Percentiles rank a stretch among this genome's conserved stretches.
phyloP scores from a whole-genome alignment of 257 asterid genomes.

The Lycium barbarum region DNA sequence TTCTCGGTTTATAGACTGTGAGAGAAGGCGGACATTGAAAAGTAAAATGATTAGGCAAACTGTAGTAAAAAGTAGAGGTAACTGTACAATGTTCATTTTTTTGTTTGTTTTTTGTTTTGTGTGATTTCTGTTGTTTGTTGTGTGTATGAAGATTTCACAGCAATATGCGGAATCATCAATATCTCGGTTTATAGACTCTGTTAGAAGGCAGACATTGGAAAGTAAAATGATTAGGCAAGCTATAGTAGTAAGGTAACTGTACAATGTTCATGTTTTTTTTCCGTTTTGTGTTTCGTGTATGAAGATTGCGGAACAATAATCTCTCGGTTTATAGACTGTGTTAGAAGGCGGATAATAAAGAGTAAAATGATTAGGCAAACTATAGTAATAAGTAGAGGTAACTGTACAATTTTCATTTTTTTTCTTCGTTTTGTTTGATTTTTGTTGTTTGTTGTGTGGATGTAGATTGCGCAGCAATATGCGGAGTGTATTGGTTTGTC shows the following conservation, averaged over 20 bases:
- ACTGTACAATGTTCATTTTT: too few relatives aligned
- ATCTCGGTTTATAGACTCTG: background rate
- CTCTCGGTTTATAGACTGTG: background rate
- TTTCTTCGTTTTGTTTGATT: background rate
- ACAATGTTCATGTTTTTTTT: too few relatives aligned
- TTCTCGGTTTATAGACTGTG: background rate
- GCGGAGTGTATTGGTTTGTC: constrained; percentile 90
- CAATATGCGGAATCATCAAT: too few relatives aligned
- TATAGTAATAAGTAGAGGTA: background rate
- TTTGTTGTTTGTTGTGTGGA: constrained; percentile 29
- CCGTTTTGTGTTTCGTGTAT: too few relatives aligned
- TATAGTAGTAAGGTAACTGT: background rate
- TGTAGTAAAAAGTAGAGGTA: background rate
- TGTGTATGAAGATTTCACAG: too few relatives aligned
- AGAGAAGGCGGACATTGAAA: background rate
- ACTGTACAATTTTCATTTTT: background rate
- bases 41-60: background rate
- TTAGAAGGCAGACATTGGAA: too few relatives aligned
- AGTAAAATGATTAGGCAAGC: background rate
- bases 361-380: too few relatives aligned
- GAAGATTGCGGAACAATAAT: too few relatives aligned
- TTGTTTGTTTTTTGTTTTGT: too few relatives aligned
- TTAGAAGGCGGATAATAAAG: too few relatives aligned
- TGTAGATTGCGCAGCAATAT: constrained; percentile 78
- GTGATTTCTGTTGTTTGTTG: too few relatives aligned